phyloP scores from a whole-genome alignment of 75 land plant genomes.

The Sequoiadendron giganteum region DNA sequence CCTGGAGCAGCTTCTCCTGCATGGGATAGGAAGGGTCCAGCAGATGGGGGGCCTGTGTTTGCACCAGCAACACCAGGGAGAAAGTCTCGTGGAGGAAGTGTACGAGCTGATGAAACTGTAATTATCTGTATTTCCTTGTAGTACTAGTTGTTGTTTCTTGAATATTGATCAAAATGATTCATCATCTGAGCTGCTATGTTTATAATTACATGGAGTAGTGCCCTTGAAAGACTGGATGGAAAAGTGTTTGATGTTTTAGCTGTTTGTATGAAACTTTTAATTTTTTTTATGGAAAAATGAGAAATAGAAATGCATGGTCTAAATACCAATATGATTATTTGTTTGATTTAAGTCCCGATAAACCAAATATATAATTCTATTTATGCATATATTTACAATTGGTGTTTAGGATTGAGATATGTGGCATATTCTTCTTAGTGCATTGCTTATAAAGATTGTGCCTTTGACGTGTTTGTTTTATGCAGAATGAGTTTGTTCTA shows the following conservation, averaged over 20 bases:
- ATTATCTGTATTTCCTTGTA: conserved; percentile 6
- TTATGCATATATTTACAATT: background rate
- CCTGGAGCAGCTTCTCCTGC: conserved; percentile 44
- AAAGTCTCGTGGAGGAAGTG: conserved; percentile 29
- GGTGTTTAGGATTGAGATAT: background rate
- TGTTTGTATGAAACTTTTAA: background rate
- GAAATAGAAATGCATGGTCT: background rate
- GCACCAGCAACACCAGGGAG: conserved; percentile 56
- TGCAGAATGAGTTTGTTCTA: background rate
- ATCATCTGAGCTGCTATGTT: background rate
- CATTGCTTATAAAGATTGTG: background rate
- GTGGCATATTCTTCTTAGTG: background rate
- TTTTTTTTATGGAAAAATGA: background rate
- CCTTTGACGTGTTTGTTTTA: background rate
- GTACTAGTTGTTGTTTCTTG: background rate
- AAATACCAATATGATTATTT: background rate
- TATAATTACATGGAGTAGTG: background rate
- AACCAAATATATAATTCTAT: background rate
- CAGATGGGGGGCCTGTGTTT: conserved; percentile 26
- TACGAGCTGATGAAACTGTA: conserved; percentile 47
- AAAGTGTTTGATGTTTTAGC: background rate
- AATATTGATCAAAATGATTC: background rate
- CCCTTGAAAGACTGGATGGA: background rate
- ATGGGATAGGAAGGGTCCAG: conserved; percentile 37
- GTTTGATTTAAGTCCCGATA: background rate